phyloP scores from a whole-genome alignment of 73 alveolate genomes.

The Paramecium biaurelia region DNA sequence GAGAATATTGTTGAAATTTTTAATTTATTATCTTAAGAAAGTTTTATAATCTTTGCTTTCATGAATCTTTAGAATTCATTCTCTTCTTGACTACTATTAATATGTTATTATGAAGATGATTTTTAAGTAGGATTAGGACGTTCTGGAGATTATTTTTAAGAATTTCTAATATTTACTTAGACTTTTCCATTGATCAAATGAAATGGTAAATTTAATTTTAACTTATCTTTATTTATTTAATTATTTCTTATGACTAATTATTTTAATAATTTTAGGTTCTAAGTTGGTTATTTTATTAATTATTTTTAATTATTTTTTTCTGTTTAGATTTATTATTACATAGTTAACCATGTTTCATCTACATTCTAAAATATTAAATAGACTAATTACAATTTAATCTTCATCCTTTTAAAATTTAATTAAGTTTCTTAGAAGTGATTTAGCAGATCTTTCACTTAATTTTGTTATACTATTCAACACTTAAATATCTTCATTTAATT shows the following conservation, averaged over 20 bases:
- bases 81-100: conserved; percentile 1
- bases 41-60: not conserved
- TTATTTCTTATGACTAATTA: not conserved
- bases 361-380: not conserved
- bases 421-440: not conserved
- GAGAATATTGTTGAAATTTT: not conserved
- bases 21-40: not conserved
- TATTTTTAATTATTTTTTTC: not conserved
- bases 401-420: not conserved
- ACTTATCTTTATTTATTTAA: not conserved
- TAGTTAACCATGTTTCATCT: not conserved
- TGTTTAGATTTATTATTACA: not conserved
- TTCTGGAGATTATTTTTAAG: not conserved
- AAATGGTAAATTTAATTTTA: not conserved
- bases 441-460: not conserved
- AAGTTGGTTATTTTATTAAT: not conserved
- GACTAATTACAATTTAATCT: not conserved
- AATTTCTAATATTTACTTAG: not conserved
- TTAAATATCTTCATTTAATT: not conserved
- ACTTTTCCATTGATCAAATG: not conserved
- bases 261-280: not conserved
- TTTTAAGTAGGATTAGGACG: not conserved
- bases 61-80: not conserved
- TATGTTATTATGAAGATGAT: not conserved
- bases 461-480: not conserved